Evolutionary conservation across 345 rosid species (phyloP), one percentile per base, ranked within the genome.

Genomic region (Chamaenerion angustifolium): DNA sequence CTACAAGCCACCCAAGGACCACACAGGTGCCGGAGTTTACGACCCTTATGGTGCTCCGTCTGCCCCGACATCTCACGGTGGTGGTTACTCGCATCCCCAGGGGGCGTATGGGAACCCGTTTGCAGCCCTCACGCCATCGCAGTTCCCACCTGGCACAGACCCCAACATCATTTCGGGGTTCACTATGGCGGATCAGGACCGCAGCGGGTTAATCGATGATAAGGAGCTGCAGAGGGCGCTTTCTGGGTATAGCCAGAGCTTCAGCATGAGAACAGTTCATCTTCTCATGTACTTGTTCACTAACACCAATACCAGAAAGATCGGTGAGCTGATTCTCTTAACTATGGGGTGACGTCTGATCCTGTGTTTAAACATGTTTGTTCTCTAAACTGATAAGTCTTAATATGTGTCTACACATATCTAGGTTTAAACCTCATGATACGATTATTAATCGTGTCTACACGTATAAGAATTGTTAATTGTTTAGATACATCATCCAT

Each of bases 271-370:
- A 56, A 86, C 96, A 9, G 89, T 92, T 60, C 88, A 63, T 57
- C 86, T 92, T 51, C 79, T 86, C 58, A 87, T 92, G 83, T 92
- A 80, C 66, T 71, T 67, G 27, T 92, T 83, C 76, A 87, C 96
- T 21, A 76, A 80, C 52, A 66, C 66, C 70, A 92, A 86, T 68
- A 56, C 61, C 47, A 74, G 83, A 56, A 81, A 72, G 66, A 83
- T 90, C 48, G 98, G 98, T 86, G 31, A 79, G 70, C 6, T 45
- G 10, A 45, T 45, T 14, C 48, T 45, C n/a, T 2, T 15, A 15
- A 8, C 19, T 46, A 21, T 14, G n/a, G n/a, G n/a, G n/a, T n/a
- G n/a, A n/a, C n/a, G n/a, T n/a, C n/a, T n/a, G n/a, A n/a, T n/a
- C n/a, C n/a, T n/a, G n/a, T n/a, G n/a, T n/a, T n/a, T n/a, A n/a